Conservation (phyloP, 768 basidiomycete genomes). For the Tylopilus vinaceipallidus region DNA sequence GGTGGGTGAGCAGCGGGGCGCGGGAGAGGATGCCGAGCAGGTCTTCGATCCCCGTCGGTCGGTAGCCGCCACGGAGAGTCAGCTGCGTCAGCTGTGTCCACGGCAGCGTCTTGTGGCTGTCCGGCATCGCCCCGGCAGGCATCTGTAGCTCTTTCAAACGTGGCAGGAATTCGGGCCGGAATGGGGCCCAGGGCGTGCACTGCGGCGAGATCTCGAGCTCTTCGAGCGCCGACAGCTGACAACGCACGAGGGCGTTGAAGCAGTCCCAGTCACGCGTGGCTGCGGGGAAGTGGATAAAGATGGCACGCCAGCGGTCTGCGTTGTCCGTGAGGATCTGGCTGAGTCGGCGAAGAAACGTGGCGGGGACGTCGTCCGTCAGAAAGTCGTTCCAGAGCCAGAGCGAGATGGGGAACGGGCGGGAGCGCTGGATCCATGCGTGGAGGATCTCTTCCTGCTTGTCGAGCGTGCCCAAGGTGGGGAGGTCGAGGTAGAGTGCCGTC, state of each 20-base stretch:
- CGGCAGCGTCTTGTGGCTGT: slow-evolving; percentile 31
- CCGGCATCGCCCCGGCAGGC: slow-evolving; percentile 32
- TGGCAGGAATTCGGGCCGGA: slow-evolving; percentile 26
- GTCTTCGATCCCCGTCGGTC: slow-evolving; percentile 24
- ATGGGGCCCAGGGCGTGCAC: slow-evolving; percentile 32
- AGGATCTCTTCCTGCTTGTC: slow-evolving; percentile 26
- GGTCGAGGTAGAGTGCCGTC: slow-evolving; percentile 32
- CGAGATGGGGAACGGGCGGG: slow-evolving; percentile 25
- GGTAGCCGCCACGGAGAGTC: slow-evolving; percentile 31
- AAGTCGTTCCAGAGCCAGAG: slow-evolving; percentile 34
- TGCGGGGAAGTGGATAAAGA: slow-evolving; percentile 32
- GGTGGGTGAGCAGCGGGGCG: slow-evolving; percentile 27
- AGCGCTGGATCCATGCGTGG: slow-evolving; percentile 26
- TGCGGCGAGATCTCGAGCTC: slow-evolving; percentile 34
- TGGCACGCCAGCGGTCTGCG: slow-evolving; percentile 30
- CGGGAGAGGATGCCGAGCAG: slow-evolving; percentile 25
- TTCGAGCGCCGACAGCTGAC: slow-evolving; percentile 25
- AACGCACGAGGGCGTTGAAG: slow-evolving; percentile 25
- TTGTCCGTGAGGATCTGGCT: slow-evolving; percentile 17
- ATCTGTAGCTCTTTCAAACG: slow-evolving; percentile 27
- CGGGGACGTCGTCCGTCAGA: slow-evolving; percentile 31
- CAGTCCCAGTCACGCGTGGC: slow-evolving; percentile 28
- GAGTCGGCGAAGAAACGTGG: slow-evolving; percentile 23
- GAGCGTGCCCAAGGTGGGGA: slow-evolving; percentile 24
- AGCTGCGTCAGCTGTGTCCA: slow-evolving; percentile 34